These are phyloP conservation scores for Ilyonectria destructans DNA, from an alignment of 2,329 filamentous ascomycete genomes.

Conservation along the genomic window DNA sequence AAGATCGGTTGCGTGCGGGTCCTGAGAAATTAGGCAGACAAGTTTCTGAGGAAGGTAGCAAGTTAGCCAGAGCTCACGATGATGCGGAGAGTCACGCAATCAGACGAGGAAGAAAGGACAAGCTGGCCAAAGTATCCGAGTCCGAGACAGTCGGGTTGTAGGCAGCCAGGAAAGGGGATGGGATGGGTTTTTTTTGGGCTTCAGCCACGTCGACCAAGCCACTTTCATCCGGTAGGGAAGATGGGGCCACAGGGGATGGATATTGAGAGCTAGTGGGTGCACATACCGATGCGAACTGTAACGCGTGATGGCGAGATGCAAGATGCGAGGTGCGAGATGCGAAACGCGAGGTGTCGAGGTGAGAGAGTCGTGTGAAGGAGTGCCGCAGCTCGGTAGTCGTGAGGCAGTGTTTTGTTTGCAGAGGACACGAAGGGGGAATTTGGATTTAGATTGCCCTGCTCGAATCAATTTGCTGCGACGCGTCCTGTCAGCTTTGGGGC, in stretches of 20 bases:
- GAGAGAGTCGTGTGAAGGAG: background rate
- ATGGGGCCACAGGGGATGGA: constrained; percentile 2
- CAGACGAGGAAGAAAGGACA: constrained; percentile 38
- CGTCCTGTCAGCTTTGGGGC: constrained; percentile 27
- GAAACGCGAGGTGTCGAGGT: background rate
- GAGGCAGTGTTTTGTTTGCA: background rate
- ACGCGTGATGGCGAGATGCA: background rate
- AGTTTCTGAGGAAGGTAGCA: constrained; percentile 22
- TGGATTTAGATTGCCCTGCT: constrained; percentile 2
- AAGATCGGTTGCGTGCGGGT: constrained; percentile 41
- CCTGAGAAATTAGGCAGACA: constrained; percentile 13
- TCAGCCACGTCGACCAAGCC: constrained; percentile 17
- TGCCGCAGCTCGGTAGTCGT: background rate
- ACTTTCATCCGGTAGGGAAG: background rate
- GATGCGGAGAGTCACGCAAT: background rate
- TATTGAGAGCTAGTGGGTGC: constrained; percentile 5
- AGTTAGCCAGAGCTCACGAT: constrained; percentile 23
- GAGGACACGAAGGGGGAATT: constrained; percentile 25
- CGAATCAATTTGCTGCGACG: constrained; percentile 27
- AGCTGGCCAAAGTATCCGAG: constrained; percentile 40
- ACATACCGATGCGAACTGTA: constrained; percentile 4
- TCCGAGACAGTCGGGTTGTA: constrained; percentile 30
- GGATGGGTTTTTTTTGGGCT: constrained; percentile 22
- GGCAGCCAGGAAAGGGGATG: constrained; percentile 12
- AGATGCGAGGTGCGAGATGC: background rate